phyloP scores from a whole-genome alignment of 2,329 filamentous ascomycete species.

The Kalmusia sp. region DNA sequence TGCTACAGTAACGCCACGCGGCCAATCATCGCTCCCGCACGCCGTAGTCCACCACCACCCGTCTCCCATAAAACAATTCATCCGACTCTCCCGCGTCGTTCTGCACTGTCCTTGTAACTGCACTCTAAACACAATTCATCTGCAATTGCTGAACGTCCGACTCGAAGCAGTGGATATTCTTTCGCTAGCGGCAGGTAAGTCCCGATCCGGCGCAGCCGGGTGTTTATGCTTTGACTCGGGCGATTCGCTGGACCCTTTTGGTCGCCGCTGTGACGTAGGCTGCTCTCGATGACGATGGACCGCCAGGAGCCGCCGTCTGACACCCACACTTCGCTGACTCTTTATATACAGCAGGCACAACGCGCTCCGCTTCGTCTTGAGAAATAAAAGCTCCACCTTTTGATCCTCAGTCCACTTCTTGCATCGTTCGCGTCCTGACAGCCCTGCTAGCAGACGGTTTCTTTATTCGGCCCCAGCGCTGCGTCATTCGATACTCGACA shows the following conservation, averaged over 20 bases:
- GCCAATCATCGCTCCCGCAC: slow-evolving; percentile 7
- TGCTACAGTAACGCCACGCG: slow-evolving; percentile 18
- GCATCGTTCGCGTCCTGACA: neutral
- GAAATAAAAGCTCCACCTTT: slow-evolving; percentile 12
- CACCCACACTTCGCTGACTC: slow-evolving; percentile 11
- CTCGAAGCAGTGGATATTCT: neutral
- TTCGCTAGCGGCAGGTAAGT: slow-evolving; percentile 14
- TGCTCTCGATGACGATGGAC: slow-evolving; percentile 23
- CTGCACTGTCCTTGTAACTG: neutral
- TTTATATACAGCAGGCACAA: too few relatives aligned
- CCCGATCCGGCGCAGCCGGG: slow-evolving; percentile 18
- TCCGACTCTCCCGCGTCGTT: too few relatives aligned
- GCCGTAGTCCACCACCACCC: neutral
- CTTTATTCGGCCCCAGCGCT: slow-evolving; percentile 5
- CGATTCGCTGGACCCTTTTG: slow-evolving; percentile 2
- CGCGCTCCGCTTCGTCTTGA: slow-evolving; percentile 5
- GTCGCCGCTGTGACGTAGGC: slow-evolving; percentile 25
- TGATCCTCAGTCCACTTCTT: neutral
- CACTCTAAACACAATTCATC: neutral
- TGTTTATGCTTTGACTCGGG: neutral
- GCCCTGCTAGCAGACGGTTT: slow-evolving; percentile 1
- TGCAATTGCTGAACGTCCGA: neutral
- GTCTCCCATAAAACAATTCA: neutral
- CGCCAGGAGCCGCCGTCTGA: slow-evolving; percentile 18
- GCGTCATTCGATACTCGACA: neutral